Conservation (phyloP, 2,329 filamentous ascomycete genomes). For the Lasiodiplodia gonubiensis region DNA sequence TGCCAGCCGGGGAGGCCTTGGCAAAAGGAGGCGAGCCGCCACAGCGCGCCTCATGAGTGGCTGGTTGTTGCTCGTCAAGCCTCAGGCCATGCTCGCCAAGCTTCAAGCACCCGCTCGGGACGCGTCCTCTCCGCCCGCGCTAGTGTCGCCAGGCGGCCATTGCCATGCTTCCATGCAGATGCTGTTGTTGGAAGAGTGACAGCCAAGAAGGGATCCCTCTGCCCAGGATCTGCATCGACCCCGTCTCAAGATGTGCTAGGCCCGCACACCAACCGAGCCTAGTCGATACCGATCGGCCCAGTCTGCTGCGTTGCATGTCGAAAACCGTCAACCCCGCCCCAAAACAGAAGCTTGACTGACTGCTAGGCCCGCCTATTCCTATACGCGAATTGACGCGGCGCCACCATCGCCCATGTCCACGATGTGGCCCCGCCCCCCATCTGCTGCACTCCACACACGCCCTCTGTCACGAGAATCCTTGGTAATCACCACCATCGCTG, state of each 20-base stretch:
- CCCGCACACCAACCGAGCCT: constrained; percentile 12
- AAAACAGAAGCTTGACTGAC: constrained; percentile 13
- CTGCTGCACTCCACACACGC: constrained; percentile 20
- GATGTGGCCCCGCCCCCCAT: not conserved
- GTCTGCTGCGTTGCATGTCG: constrained; percentile 22
- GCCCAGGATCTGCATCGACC: constrained; percentile 6
- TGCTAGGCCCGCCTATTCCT: constrained; percentile 1
- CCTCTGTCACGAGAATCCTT: constrained; percentile 19
- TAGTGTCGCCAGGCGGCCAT: constrained; percentile 17
- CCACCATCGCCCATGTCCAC: not conserved
- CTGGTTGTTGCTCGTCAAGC: not conserved
- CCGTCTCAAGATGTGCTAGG: constrained; percentile 20
- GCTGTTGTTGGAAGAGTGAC: constrained; percentile 24
- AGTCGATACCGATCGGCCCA: constrained; percentile 17
- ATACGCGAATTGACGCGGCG: constrained; percentile 2
- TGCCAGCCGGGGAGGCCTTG: not conserved
- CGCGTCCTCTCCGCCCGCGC: constrained; percentile 17
- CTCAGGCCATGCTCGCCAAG: constrained; percentile 3
- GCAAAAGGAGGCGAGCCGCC: not conserved
- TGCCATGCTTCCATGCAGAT: constrained; percentile 25
- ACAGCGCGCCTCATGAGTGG: not conserved
- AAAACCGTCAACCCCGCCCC: constrained; percentile 6
- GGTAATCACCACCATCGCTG: not conserved
- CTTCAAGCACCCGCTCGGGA: not conserved
- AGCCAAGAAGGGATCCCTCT: constrained; percentile 4